Evolutionary conservation across 2,329 filamentous ascomycete genomes (phyloP).

Genomic region (Clonostachys sp.): DNA sequence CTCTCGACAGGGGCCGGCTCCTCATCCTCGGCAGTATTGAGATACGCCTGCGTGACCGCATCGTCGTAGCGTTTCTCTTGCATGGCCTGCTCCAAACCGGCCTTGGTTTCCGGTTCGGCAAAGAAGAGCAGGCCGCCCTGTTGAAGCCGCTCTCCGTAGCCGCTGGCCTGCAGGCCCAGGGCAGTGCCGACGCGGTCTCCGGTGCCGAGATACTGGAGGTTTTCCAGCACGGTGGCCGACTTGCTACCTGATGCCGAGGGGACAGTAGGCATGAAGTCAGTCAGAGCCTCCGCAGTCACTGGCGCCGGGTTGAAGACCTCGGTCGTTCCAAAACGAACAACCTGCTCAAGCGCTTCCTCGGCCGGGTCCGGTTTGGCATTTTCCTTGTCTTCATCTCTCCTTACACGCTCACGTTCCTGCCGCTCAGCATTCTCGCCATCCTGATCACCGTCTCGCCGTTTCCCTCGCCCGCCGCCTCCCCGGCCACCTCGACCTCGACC

Average conservation of each 20-base stretch:
- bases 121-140: constrained; percentile 21
- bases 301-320: constrained; percentile 20
- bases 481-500: constrained; percentile 10
- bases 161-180: constrained; percentile 17
- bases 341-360: constrained; percentile 25
- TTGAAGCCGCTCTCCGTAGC: constrained; percentile 22
- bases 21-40: constrained; percentile 6
- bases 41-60: constrained; percentile 5
- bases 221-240: constrained; percentile 25
- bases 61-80: constrained; percentile 13
- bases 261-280: constrained; percentile 19
- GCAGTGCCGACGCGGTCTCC: constrained; percentile 24
- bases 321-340: constrained; percentile 24
- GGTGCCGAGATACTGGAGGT: constrained; percentile 26
- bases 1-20: constrained; percentile 7
- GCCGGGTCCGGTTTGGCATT: constrained; percentile 20
- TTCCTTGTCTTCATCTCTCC: constrained; percentile 7
- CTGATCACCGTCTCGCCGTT: neutral
- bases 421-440: neutral
- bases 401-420: neutral
- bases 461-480: constrained; percentile 4
- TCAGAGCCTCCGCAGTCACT: constrained; percentile 22
- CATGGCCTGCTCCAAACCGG: constrained; percentile 21
- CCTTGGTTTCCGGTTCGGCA: constrained; percentile 17
- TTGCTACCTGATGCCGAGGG: constrained; percentile 18